These are phyloP conservation scores for Uronychia setigera DNA, from an alignment of 73 alveolate species.

Conservation along the genomic window DNA sequence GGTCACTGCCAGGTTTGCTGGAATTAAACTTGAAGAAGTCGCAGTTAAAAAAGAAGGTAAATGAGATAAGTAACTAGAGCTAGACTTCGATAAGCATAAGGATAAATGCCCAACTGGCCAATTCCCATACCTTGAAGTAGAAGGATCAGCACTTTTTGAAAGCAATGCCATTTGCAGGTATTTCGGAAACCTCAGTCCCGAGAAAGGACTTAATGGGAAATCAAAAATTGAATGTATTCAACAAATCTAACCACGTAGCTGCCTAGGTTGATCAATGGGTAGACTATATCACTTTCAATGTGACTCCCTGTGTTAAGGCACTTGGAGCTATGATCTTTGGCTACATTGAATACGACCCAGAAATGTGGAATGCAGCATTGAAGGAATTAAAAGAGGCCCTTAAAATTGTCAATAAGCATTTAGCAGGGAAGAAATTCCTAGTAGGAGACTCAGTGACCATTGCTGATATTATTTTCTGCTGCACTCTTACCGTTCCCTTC, in stretches of 20 bases:
- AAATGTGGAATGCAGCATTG: conserved; percentile 30
- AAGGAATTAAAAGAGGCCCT: conserved; percentile 58
- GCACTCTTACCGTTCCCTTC: conserved; percentile 7
- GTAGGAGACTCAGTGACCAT: conserved; percentile 67
- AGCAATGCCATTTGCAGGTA: conserved; percentile 70
- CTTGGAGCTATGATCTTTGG: conserved; percentile 26
- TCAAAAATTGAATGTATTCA: background rate
- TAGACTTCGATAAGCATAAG: conserved; percentile 62
- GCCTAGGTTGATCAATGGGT: conserved; percentile 59
- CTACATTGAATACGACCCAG: conserved; percentile 14
- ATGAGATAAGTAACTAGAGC: background rate
- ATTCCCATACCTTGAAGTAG: conserved; percentile 83
- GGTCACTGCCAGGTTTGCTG: conserved; percentile 47
- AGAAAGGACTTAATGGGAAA: conserved; percentile 25
- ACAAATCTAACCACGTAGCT: background rate
- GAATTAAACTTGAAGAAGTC: conserved; percentile 30
- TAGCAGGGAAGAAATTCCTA: conserved; percentile 61
- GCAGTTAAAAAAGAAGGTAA: conserved; percentile 13
- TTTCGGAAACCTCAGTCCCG: conserved; percentile 61
- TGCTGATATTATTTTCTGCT: conserved; percentile 63
- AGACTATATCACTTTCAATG: conserved; percentile 19
- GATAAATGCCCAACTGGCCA: conserved; percentile 74
- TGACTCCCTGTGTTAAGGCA: conserved; percentile 20
- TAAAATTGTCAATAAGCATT: conserved; percentile 61
- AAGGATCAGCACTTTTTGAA: conserved; percentile 65